A percentile compares a stretch with the other conserved stretches of the same genome.
Conservation (phyloP, 2,329 filamentous ascomycete genomes). For the Colletotrichum sp. region DNA sequence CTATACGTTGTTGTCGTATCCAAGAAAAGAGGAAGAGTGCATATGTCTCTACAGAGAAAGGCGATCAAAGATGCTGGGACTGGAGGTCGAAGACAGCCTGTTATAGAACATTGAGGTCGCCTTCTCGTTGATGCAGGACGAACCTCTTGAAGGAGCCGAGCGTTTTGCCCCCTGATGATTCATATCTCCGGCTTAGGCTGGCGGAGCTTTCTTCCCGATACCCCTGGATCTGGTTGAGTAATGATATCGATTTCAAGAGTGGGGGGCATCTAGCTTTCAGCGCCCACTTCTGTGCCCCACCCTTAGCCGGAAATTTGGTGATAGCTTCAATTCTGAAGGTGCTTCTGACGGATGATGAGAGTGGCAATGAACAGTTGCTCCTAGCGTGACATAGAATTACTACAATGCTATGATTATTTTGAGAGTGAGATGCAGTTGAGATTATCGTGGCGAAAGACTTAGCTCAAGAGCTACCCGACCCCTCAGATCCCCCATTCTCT, state of each 20-base stretch:
- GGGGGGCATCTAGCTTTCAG: neutral
- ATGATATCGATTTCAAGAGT: neutral
- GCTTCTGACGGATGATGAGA: fast-evolving
- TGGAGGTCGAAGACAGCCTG: too few species aligned
- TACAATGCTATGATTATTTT: neutral
- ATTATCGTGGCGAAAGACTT: neutral
- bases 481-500: conserved; percentile 32
- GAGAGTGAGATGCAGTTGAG: neutral
- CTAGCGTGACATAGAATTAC: too few species aligned
- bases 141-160: neutral
- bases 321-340: neutral
- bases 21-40: too few species aligned
- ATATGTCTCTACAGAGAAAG: too few species aligned
- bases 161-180: neutral
- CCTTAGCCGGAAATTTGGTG: neutral
- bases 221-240: neutral
- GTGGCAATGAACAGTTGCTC: neutral
- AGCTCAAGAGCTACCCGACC: neutral
- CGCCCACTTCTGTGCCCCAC: neutral
- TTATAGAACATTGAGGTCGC: neutral
- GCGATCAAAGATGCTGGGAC: too few species aligned
- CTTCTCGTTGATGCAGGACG: neutral
- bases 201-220: neutral
- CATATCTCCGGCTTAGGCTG: neutral
- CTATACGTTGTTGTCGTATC: too few species aligned